Percentiles rank a stretch among this genome's conserved stretches.
These are phyloP conservation scores for Pseudogymnoascus sp. DNA, from an alignment of 2,329 filamentous ascomycete genomes.

Conservation along the genomic window DNA sequence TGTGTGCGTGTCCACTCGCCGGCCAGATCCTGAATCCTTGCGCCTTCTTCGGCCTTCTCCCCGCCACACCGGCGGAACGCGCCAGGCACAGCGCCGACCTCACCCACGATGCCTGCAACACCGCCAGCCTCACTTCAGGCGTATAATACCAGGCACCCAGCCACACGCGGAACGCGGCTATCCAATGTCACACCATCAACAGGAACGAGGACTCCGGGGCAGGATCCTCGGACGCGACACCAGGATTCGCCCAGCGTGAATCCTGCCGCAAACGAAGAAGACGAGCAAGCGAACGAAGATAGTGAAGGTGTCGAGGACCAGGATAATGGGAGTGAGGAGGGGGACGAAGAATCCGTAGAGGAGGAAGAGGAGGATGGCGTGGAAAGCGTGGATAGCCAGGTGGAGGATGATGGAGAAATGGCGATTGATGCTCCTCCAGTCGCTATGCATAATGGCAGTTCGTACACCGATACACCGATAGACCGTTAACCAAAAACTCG, in stretches of 20 bases:
- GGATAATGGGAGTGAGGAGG: conserved; percentile 13
- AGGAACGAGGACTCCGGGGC: not conserved
- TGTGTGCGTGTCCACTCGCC: not conserved
- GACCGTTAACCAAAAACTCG: conserved; percentile 18
- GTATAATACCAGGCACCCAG: conserved; percentile 3
- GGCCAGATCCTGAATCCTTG: not conserved
- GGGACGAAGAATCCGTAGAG: conserved; percentile 17
- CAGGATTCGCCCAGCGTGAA: not conserved
- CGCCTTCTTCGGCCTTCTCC: not conserved
- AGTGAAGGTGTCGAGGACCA: conserved; percentile 17
- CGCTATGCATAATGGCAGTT: not conserved
- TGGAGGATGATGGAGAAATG: conserved; percentile 25
- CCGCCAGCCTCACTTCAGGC: not conserved
- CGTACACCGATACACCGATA: not conserved
- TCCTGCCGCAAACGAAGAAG: conserved; percentile 13
- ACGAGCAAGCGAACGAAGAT: conserved; percentile 11
- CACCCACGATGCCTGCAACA: not conserved
- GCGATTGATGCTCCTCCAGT: conserved; percentile 18
- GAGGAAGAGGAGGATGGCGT: conserved; percentile 17
- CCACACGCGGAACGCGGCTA: not conserved
- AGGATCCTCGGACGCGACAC: not conserved
- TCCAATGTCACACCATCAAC: not conserved
- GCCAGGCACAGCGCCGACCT: not conserved
- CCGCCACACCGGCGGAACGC: not conserved
- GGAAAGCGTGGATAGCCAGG: conserved; percentile 16